These are phyloP conservation scores for Cercospora zeae-maydis DNA, from an alignment of 2,329 filamentous ascomycete genomes.

Conservation along the genomic window DNA sequence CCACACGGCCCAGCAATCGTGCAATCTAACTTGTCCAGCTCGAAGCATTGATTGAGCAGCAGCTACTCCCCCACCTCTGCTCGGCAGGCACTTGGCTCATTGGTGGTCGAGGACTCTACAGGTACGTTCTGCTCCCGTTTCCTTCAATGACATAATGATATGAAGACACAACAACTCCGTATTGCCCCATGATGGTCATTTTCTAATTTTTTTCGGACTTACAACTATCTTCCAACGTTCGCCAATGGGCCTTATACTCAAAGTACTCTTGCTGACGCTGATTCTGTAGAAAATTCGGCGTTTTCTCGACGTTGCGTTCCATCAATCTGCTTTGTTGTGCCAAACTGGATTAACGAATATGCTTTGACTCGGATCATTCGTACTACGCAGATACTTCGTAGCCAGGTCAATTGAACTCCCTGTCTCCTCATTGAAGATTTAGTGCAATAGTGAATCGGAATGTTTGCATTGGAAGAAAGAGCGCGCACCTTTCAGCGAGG, in stretches of 20 bases:
- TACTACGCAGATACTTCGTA: too few species aligned
- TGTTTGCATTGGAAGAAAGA: too few species aligned
- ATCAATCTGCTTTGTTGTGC: too few species aligned
- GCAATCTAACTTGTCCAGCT: background rate
- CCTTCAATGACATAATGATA: background rate
- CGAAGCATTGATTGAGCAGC: background rate
- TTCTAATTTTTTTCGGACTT: background rate
- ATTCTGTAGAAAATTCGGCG: background rate
- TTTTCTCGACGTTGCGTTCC: too few species aligned
- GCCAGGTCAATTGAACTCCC: too few species aligned
- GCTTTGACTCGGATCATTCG: too few species aligned
- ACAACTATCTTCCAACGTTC: too few species aligned
- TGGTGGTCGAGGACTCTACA: background rate
- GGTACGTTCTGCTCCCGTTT: background rate
- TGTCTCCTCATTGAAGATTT: too few species aligned
- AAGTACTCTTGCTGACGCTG: background rate
- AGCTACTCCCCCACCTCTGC: background rate
- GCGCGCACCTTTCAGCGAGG: too few species aligned
- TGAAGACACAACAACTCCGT: background rate
- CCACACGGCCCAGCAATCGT: background rate
- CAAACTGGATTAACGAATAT: too few species aligned
- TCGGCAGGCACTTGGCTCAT: background rate
- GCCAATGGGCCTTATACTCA: too few species aligned
- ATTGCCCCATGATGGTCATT: background rate
- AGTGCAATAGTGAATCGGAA: too few species aligned